These are phyloP conservation scores for Ilex aquifolium DNA, from an alignment of 257 asterid species.

Conservation along the genomic window DNA sequence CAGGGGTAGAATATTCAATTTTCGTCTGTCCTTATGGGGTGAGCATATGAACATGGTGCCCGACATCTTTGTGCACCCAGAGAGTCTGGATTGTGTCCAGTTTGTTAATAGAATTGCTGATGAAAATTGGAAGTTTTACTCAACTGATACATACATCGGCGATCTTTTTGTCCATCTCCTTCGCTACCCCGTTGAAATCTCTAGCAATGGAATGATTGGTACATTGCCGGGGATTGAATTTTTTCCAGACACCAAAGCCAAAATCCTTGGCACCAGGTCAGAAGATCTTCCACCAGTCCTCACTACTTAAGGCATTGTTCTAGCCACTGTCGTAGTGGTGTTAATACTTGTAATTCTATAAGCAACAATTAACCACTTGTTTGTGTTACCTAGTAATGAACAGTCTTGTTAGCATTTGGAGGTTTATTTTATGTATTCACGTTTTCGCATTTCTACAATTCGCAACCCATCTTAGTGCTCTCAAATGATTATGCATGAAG, in stretches of 20 bases:
- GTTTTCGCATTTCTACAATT: too few relatives aligned
- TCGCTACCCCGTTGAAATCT: constrained; percentile 21
- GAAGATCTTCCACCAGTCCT: constrained; percentile 61
- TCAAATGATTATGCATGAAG: too few relatives aligned
- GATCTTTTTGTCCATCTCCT: too few relatives aligned
- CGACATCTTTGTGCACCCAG: not conserved
- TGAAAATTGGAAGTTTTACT: constrained; percentile 46
- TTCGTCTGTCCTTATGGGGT: constrained; percentile 72
- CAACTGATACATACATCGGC: not conserved
- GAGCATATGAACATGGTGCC: constrained; percentile 50
- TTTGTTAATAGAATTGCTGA: constrained; percentile 50
- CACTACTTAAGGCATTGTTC: constrained; percentile 41
- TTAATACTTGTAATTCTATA: too few relatives aligned
- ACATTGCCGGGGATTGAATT: constrained; percentile 45
- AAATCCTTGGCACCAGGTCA: constrained; percentile 58
- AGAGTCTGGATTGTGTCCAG: constrained; percentile 47
- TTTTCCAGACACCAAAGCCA: constrained; percentile 88
- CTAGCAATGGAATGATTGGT: constrained; percentile 39
- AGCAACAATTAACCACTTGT: too few relatives aligned
- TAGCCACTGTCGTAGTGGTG: not conserved
- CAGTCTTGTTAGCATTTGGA: too few relatives aligned
- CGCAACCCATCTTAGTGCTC: too few relatives aligned
- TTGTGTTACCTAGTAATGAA: too few relatives aligned
- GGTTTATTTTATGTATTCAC: too few relatives aligned
- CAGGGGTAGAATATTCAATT: constrained; percentile 50